Conservation (phyloP, 2,329 filamentous ascomycete genomes). For the Chrysoporthe puriensis region DNA sequence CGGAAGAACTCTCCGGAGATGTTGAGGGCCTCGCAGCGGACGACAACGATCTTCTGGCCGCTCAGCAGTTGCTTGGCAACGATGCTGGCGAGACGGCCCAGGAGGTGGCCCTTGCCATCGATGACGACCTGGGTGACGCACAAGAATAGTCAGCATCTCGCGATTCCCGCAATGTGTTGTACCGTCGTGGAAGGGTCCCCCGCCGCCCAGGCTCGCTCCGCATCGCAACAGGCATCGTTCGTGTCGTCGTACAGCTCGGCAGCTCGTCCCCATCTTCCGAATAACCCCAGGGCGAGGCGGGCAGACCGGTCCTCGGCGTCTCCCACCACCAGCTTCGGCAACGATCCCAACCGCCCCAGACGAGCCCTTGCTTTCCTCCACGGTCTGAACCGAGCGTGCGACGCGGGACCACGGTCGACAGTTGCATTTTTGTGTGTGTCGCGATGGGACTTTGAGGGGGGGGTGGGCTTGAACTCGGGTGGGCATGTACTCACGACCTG, state of each 20-base stretch:
- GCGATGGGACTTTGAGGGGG: not conserved
- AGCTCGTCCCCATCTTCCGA: not conserved
- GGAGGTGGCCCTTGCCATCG: slow-evolving; percentile 99
- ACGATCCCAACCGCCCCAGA: not conserved
- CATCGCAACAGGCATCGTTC: not conserved
- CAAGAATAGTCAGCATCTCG: slow-evolving; percentile 21
- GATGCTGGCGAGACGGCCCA: slow-evolving; percentile 96
- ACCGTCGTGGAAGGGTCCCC: not conserved
- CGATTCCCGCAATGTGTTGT: slow-evolving; percentile 12
- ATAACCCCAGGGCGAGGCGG: not conserved
- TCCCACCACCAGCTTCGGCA: not conserved
- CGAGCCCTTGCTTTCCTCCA: not conserved
- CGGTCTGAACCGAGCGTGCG: not conserved
- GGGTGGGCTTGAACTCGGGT: slow-evolving; percentile 13
- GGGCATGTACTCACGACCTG: slow-evolving; percentile 63
- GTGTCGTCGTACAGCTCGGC: not conserved
- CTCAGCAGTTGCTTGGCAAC: slow-evolving; percentile 99
- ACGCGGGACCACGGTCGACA: not conserved
- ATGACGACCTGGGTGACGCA: slow-evolving; percentile 79
- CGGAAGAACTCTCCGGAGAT: slow-evolving; percentile 99
- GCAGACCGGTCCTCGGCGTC: not conserved
- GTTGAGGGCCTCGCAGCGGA: slow-evolving; percentile 98
- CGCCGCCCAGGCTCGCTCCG: slow-evolving; percentile 6
- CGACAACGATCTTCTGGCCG: slow-evolving; percentile 99
- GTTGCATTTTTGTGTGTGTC: not conserved